These are phyloP conservation scores for Globisporangium barbulae DNA, from an alignment of 352 stramenopile species.

Conservation along the genomic window DNA sequence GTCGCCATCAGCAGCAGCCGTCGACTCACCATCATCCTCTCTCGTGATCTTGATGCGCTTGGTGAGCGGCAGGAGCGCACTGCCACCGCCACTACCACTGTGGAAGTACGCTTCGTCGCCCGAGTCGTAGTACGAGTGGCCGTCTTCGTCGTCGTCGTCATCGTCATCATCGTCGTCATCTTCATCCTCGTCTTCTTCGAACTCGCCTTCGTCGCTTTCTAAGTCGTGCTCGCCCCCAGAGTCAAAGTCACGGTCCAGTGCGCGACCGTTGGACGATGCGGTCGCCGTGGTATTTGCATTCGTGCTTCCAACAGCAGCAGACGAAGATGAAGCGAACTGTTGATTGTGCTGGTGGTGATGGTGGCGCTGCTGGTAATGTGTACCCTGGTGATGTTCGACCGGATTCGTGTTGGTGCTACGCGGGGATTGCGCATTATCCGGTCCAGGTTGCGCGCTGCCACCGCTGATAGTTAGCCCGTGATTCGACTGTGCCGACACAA, in stretches of 20 bases:
- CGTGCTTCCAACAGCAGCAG: not conserved
- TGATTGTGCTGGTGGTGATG: constrained; percentile 3
- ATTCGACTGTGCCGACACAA: not conserved
- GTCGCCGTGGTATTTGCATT: too few species aligned
- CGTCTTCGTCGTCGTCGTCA: constrained; percentile 38
- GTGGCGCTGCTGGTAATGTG: constrained; percentile 1
- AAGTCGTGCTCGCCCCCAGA: constrained; percentile 19
- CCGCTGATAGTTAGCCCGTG: constrained; percentile 10
- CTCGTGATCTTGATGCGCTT: constrained; percentile 54
- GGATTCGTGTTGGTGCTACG: not conserved
- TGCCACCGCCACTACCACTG: constrained; percentile 1
- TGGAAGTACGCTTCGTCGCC: constrained; percentile 43
- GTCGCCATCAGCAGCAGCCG: not conserved
- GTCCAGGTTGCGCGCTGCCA: not conserved
- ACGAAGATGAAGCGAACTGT: not conserved
- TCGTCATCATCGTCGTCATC: constrained; percentile 49
- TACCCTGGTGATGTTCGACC: not conserved
- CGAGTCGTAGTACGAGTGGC: constrained; percentile 53
- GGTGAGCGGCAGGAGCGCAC: constrained; percentile 24
- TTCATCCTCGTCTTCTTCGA: constrained; percentile 20
- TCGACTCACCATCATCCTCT: constrained; percentile 15
- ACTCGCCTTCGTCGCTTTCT: constrained; percentile 16
- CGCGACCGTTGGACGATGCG: constrained; percentile 5
- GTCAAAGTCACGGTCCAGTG: constrained; percentile 14
- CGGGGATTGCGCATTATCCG: not conserved